Evolutionary conservation across 805 yeast genomes (phyloP), one percentile per base, ranked within the genome.

Genomic region (Deakozyma indianensis): DNA sequence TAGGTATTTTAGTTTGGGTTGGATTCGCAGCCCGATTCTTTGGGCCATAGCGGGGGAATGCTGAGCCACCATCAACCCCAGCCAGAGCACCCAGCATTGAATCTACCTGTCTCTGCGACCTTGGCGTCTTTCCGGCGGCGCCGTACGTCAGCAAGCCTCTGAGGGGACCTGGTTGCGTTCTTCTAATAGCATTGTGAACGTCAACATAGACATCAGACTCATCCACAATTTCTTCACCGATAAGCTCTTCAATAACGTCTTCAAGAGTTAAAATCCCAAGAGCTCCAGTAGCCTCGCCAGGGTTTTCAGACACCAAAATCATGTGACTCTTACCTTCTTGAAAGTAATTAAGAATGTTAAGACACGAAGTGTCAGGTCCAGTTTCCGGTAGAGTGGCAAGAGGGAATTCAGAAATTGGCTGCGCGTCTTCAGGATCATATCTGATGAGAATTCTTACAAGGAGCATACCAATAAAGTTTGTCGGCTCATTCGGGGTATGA

Each of bases 271-370:
- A 68, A 7, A 90, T 94, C 51, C 98, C 98, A 25, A 82, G 60
- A 1, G 96, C 92, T 20, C 96, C 96, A 35, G 71, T 69, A 1
- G 81, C 72, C 35, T 63, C 71, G 41, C 98, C 98, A 0, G 97
- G 97, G 41, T 70, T 70, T 47, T 78, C 80, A 51, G 90, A 78
- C 5, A 90, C 96, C 29, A 88, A 79, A 56, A 92, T 90, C 98
- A 90, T 90, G 64, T 90, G 98, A 1, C 95, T 81, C 63, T 87
- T 88, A 50, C 98, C 98, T 62, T 90, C 96, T 63, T 90, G 98
- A 71, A 92, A 90, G 65, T 90, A 90, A 63, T 90, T 90, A 57
- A 90, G 71, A 53, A 90, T 88, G 63, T 92, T 90, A 58, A 90
- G 70, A 62, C 97, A 90, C 3, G 96, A 86, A 3, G 97, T 88